Base-by-base conservation (phyloP, 202 grass and related monocot species). In the Cymbopogon flexuosus region DNA sequence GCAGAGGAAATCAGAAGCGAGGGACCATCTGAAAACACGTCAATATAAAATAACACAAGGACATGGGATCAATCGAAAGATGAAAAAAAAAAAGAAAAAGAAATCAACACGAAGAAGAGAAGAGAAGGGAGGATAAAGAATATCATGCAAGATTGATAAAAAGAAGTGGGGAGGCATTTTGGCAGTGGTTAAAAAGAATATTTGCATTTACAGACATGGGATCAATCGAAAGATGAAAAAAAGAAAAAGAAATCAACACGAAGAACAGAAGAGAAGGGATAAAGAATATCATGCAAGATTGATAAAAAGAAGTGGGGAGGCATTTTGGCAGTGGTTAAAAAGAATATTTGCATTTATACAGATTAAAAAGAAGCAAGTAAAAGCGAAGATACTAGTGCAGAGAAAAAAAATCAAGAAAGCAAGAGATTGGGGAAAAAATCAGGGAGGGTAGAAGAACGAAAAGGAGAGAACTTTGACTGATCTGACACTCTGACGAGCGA, bases 1-100 rank as follows among this genome's bases (percentile, higher is more conserved):
- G 43, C 82, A 70, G 72, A 82, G n/a, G 62, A 68, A 75, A 87
- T 86, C 79, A 76, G 76, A 64, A 51, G 60, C 3, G 62, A 90
- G 75, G 84, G 84, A 76, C 80, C 84, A 83, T 80, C 34, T 3
- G 10, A 70, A 57, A 83, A 71, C 42, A 23, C 75, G 65, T 70
- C 57, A 51, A 66, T 62, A 79, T 6, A 57, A 58, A 62, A 68
- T 79, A 10, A 23, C 5, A 42, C 4, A 37, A 43, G 31, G 30
- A 34, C 22, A 80, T 5, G 8, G 12, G 27, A 76, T 35, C 6
- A 8, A 58, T 58, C 21, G 56, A 58, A 58, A 58, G 56, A 11
- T 58, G 54, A 9, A 31, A 27, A 0, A 42, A 4, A 73, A 9
- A 31, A 27, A 0, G 23, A 4, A 73, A 49, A 54, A 68, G 12